These are phyloP conservation scores for Prunus yedoensis DNA, from an alignment of 331 rosid species.

Conservation along the genomic window DNA sequence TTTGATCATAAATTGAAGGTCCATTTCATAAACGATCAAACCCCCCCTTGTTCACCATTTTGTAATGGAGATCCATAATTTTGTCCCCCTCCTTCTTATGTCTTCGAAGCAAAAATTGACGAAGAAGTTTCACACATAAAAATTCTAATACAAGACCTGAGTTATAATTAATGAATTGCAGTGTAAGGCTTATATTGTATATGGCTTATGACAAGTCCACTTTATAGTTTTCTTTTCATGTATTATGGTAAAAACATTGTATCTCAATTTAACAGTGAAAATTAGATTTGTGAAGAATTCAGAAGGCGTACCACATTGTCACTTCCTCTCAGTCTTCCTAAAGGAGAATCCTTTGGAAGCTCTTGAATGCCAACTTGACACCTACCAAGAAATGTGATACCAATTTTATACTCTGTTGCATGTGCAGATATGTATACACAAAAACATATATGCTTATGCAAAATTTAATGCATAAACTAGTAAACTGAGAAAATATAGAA, in stretches of 20 bases:
- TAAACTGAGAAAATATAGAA: neutral
- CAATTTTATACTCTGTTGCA: neutral
- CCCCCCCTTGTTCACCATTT: neutral
- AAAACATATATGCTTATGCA: neutral
- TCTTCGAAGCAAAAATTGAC: neutral
- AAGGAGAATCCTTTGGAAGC: slow-evolving; percentile 68
- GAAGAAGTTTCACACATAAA: neutral
- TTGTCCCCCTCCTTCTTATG: neutral
- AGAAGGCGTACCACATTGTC: slow-evolving; percentile 75
- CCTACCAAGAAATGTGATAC: slow-evolving; percentile 31
- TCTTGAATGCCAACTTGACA: slow-evolving; percentile 95
- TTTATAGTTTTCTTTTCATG: neutral
- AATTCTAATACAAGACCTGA: neutral
- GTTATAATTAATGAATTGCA: neutral
- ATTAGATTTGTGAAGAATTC: slow-evolving; percentile 1
- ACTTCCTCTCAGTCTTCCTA: slow-evolving; percentile 96
- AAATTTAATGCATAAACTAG: neutral
- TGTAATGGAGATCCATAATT: neutral
- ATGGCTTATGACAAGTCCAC: neutral
- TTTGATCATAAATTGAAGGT: neutral
- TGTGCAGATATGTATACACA: neutral
- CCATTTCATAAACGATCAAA: neutral
- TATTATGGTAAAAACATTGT: neutral
- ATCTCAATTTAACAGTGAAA: neutral
- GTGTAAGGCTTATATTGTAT: neutral